These are phyloP conservation scores for Pterocarpus santalinus DNA, from an alignment of 306 rosid species.

Conservation along the genomic window DNA sequence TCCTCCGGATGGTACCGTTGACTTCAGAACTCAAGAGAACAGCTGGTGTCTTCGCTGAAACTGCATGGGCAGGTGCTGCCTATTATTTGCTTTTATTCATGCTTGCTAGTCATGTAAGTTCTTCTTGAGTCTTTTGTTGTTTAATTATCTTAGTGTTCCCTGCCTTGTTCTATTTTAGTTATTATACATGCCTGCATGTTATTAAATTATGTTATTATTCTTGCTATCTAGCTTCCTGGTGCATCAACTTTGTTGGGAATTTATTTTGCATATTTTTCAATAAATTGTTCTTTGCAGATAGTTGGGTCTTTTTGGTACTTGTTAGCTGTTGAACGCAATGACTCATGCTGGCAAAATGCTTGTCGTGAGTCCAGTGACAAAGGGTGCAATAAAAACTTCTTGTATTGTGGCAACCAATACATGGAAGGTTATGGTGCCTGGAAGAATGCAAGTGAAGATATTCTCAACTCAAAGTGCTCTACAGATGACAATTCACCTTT, in stretches of 20 bases:
- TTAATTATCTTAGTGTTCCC: conserved; percentile 11
- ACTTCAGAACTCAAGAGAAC: conserved; percentile 97
- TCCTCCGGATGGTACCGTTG: conserved; percentile 79
- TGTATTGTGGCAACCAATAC: conserved; percentile 68
- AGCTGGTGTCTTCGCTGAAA: conserved; percentile 95
- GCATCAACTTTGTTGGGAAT: conserved; percentile 12
- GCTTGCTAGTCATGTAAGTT: conserved; percentile 88
- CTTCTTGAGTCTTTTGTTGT: conserved; percentile 1
- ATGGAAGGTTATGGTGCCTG: conserved; percentile 45
- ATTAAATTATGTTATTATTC: conserved; percentile 3
- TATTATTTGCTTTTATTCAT: conserved; percentile 89
- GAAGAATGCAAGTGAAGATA: conserved; percentile 38
- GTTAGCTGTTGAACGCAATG: conserved; percentile 87
- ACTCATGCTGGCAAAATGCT: conserved; percentile 83
- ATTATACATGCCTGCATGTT: conserved; percentile 62
- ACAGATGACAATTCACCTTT: conserved; percentile 42
- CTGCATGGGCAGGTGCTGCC: conserved; percentile 99
- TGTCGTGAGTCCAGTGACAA: conserved; percentile 49
- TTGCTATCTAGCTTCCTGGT: conserved; percentile 26
- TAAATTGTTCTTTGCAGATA: conserved; percentile 62
- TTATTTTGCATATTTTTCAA: conserved; percentile 1
- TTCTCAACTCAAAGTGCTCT: conserved; percentile 52
- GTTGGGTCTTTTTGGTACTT: conserved; percentile 93
- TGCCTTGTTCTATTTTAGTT: conserved; percentile 35
- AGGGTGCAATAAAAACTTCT: conserved; percentile 53